These are phyloP conservation scores for Podospora pseudocomata DNA, from an alignment of 495 filamentous ascomycete genomes.

Conservation along the genomic window DNA sequence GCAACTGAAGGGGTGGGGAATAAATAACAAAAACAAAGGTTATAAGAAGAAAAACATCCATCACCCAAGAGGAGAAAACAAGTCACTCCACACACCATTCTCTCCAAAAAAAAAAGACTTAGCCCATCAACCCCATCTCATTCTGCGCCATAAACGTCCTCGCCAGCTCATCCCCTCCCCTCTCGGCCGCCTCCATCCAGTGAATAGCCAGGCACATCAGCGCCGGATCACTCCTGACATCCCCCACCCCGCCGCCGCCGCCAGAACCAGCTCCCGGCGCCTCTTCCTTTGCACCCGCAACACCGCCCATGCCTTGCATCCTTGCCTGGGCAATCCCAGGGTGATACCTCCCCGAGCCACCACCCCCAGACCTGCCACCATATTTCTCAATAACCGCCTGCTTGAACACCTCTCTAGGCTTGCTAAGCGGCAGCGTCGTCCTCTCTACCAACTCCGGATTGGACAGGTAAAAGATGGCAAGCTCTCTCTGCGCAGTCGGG, in stretches of 20 bases:
- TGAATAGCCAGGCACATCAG: constrained; percentile 96
- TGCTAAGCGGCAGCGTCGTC: constrained; percentile 77
- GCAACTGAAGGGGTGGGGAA: constrained; percentile 11
- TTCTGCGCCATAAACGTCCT: constrained; percentile 76
- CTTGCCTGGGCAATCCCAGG: constrained; percentile 17
- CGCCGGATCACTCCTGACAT: constrained; percentile 72
- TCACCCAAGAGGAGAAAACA: constrained; percentile 4
- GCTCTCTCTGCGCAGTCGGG: constrained; percentile 86
- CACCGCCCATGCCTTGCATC: constrained; percentile 17
- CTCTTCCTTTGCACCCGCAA: constrained; percentile 13
- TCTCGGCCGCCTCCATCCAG: constrained; percentile 93
- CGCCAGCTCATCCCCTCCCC: constrained; percentile 83
- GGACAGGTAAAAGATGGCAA: constrained; percentile 91
- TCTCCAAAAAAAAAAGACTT: constrained; percentile 1
- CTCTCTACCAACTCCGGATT: constrained; percentile 85
- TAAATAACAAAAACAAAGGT: not conserved
- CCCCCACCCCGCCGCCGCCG: constrained; percentile 33
- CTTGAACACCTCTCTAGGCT: constrained; percentile 87
- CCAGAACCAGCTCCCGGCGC: constrained; percentile 18
- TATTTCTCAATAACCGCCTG: constrained; percentile 77
- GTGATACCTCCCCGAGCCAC: constrained; percentile 32
- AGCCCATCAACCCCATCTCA: constrained; percentile 34
- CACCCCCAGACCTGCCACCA: constrained; percentile 35
- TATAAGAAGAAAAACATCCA: constrained; percentile 1
- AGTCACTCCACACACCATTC: not conserved